Base-by-base conservation (phyloP, 805 yeast species). In the Wickerhamiella qilinensis region DNA sequence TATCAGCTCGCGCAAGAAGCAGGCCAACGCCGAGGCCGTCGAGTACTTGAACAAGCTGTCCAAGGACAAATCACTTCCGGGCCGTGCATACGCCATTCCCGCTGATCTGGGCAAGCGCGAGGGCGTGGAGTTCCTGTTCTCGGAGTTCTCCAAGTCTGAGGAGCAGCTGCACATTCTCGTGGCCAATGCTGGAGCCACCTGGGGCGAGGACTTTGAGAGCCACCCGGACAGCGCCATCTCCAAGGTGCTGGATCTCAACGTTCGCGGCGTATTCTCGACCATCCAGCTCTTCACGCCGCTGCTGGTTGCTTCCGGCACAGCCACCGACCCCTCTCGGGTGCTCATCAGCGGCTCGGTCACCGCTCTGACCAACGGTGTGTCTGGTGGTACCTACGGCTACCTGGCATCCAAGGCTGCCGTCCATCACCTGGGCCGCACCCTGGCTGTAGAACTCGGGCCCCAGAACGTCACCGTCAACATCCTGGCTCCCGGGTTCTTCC, bases 121-220 rank as follows among this genome's bases (percentile, higher is more conserved):
- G 11, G 79, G 77, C 8, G 65, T 67, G 36, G 56, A 60, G 38
- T 45, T 56, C 17, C 67, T 78, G 44, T 56, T 49, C 35, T 55
- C 62, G 4, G 64, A 62, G 29, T 68, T 69, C 14, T 43, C 54
- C 14, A 53, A 57, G 40, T 52, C 51, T 17, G 67, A 69, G 20
- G 20, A 50, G 12, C 62, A 65, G 48, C 64, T 77, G 28, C 73
- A 78, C 54, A 75, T 78, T 43, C 63, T 78, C 44, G 64, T 76
- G 48, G 82, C 85, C 36, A 79, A 78, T 50, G 86, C 88, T 4
- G 88, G 88, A 22, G 84, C 85, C 7, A 59, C 77, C 12, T 78
- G 86, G 86, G 86, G 85, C 16, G 76, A 73, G 1, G 70, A 70
- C 11, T 55, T 79, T 36, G 73, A 64, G 29, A 57, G 59, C 9